These are phyloP conservation scores for Nannizzia gypsea DNA, from an alignment of 2,329 filamentous ascomycete genomes.

Conservation along the genomic window DNA sequence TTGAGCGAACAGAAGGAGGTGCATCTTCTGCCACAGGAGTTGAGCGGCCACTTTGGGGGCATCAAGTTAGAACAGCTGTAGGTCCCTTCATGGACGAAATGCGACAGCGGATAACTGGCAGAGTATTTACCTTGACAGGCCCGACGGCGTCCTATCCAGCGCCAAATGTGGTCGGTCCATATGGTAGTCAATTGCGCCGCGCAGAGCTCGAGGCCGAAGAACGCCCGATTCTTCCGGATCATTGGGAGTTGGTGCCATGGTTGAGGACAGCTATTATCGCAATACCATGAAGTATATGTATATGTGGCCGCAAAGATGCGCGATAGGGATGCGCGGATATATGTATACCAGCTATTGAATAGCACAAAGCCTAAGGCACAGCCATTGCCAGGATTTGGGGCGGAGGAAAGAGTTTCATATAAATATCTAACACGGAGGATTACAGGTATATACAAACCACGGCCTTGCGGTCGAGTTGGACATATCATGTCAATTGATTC, in stretches of 20 bases:
- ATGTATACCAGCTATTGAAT: not conserved
- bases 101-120: not conserved
- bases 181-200: conserved; percentile 6
- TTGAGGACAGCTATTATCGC: not conserved
- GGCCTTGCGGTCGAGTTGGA: not conserved
- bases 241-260: conserved; percentile 7
- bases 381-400: not conserved
- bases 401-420: not conserved
- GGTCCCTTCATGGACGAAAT: not conserved
- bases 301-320: not conserved
- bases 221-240: conserved; percentile 6
- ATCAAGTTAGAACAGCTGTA: not conserved
- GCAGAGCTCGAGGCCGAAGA: conserved; percentile 12
- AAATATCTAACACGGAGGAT: conserved; percentile 2
- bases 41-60: conserved; percentile 35
- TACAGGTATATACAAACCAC: not conserved
- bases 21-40: conserved; percentile 81
- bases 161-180: not conserved
- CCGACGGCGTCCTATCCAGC: conserved; percentile 14
- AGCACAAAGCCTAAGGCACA: not conserved
- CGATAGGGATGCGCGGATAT: not conserved
- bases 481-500: not conserved
- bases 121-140: conserved; percentile 22
- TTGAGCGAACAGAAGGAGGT: conserved; percentile 77
- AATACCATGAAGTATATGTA: not conserved